Percentiles rank a stretch among this genome's conserved stretches.
These are phyloP conservation scores for Helenozyma baotianmanensis DNA, from an alignment of 805 yeast genomes.

Conservation along the genomic window DNA sequence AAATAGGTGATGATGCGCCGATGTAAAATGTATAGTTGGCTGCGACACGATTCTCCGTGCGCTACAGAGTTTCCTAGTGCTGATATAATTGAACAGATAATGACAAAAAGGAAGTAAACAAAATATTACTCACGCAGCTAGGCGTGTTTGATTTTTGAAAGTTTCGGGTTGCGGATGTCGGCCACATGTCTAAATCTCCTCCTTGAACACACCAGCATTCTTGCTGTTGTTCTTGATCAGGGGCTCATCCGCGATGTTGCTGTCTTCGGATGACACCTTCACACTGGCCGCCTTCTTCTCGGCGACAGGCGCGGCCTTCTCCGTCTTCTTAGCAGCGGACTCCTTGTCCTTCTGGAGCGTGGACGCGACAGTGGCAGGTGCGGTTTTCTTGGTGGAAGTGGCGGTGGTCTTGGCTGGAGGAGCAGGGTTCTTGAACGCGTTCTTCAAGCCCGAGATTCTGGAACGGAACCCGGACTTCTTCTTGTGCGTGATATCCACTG, in stretches of 20 bases:
- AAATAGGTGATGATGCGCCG: too few relatives aligned
- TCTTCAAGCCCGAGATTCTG: slow-evolving; percentile 8
- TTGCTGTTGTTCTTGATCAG: slow-evolving; percentile 24
- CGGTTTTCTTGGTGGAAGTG: slow-evolving; percentile 5
- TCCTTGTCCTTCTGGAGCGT: slow-evolving; percentile 4
- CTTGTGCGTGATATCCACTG: neutral
- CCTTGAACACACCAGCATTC: slow-evolving; percentile 38
- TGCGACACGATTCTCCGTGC: too few relatives aligned
- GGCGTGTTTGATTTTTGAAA: too few relatives aligned
- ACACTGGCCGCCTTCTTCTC: neutral
- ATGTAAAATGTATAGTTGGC: too few relatives aligned
- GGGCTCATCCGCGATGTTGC: slow-evolving; percentile 24
- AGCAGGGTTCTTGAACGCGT: slow-evolving; percentile 5
- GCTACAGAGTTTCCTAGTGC: too few relatives aligned
- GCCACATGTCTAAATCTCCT: slow-evolving; percentile 31
- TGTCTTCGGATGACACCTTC: neutral
- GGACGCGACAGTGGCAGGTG: slow-evolving; percentile 5
- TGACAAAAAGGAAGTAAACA: slow-evolving; percentile 1
- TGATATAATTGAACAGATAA: too few relatives aligned
- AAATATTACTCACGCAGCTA: neutral
- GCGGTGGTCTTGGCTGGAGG: slow-evolving; percentile 2
- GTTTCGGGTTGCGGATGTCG: neutral
- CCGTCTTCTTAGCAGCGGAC: too few relatives aligned
- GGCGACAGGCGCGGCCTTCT: slow-evolving; percentile 1
- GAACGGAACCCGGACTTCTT: slow-evolving; percentile 15